phyloP scores from a whole-genome alignment of 352 stramenopile species.

The Pythium biforme region DNA sequence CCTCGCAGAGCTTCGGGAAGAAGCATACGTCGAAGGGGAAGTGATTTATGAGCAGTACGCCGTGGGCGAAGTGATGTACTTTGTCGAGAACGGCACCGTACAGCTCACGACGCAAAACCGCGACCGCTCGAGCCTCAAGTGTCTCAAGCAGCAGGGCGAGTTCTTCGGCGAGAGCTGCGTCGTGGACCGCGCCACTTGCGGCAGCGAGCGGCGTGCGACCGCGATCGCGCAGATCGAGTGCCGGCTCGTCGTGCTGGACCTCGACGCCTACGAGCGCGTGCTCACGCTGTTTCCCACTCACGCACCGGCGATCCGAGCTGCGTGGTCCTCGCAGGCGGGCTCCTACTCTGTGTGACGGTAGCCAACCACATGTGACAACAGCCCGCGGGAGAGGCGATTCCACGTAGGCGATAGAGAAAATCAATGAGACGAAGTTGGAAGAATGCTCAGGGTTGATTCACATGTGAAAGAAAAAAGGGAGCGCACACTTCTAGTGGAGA shows the following conservation, averaged over 20 bases:
- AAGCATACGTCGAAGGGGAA: conserved; percentile 27
- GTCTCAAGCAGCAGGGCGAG: conserved; percentile 21
- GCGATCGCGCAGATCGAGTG: conserved; percentile 18
- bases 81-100: conserved; percentile 27
- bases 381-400: no score
- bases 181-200: conserved; percentile 11
- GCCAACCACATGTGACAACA: no score
- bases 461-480: no score
- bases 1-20: conserved; percentile 21
- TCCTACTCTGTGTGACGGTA: conserved; percentile 5
- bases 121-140: conserved; percentile 5
- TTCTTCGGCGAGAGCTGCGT: conserved; percentile 31
- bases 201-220: conserved; percentile 25
- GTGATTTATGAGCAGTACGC: conserved; percentile 32
- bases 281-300: conserved; percentile 22
- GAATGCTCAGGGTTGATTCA: no score
- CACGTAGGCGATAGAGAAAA: no score
- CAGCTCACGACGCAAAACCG: conserved; percentile 18
- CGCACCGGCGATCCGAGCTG: conserved; percentile 15
- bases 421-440: no score
- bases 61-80: conserved; percentile 27
- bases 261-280: conserved; percentile 23
- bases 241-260: conserved; percentile 23
- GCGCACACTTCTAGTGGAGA: no score
- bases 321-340: conserved; percentile 8